Base-by-base conservation (phyloP, 805 yeast genomes). In the Starmerella lactis-condensi region DNA sequence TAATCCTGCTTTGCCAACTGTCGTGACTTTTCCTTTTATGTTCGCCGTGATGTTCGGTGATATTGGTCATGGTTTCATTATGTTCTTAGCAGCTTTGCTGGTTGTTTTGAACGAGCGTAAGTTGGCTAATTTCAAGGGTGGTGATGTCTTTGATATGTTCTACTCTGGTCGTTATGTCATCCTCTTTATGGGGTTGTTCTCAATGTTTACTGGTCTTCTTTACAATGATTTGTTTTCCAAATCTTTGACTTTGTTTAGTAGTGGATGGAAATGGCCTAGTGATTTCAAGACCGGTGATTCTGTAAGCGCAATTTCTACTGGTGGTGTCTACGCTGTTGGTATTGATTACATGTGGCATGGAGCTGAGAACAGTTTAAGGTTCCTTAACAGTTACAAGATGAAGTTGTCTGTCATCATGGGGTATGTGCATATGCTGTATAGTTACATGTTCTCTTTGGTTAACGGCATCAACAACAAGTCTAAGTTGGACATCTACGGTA, bases 41-140 rank as follows among this genome's bases (percentile, higher is more conserved):
- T 89, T 89, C 59, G 95, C 98, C 18, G 75, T 89, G 46, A 89
- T 89, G 98, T 89, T 89, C 62, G 98, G 98, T 62, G 98, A 89
- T 60, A 52, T 83, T 36, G 98, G 98, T 11, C 98, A 89, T 59
- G 98, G 98, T 5, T 66, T 82, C 37, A 67, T 89, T 29, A 60
- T 89, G 53, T 65, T 75, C 33, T 53, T 75, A 34, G 78, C 81
- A 12, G 93, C 91, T 1, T 56, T 69, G 31, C 54, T 58, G 19
- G 59, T 89, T 40, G 82, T 89, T 8, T 41, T 71, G 30, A 73
- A 75, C 50, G 98, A 89, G 54, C 65, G 62, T 39, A 62, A 65
- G 40, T 66, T 89, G 32, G 73, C 65, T 16, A 62, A 61, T 29
- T 64, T 72, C 62, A 67, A 74, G 47, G 66, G 83, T 47, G 95